A percentile compares a stretch with the other conserved stretches of the same genome.
Conservation (phyloP, 768 basidiomycete species). For the Boletus sp. region DNA sequence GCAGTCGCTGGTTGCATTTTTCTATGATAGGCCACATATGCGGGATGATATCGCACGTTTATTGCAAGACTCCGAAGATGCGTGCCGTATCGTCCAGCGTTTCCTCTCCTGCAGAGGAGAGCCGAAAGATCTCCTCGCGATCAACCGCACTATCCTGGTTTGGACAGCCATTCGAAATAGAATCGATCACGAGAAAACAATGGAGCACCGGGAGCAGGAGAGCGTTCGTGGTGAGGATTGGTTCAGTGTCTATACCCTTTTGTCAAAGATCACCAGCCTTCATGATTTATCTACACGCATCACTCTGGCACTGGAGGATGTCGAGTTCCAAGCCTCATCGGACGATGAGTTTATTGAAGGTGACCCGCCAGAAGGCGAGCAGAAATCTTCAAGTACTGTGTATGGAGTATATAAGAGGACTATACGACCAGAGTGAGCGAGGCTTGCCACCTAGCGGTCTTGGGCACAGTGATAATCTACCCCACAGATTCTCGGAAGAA, state of each 20-base stretch:
- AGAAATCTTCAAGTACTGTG: slow-evolving; percentile 23
- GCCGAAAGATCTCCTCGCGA: slow-evolving; percentile 59
- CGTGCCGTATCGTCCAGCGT: slow-evolving; percentile 72
- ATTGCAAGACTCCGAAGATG: slow-evolving; percentile 64
- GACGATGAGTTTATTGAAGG: slow-evolving; percentile 26
- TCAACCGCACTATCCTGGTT: slow-evolving; percentile 58
- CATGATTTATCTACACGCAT: slow-evolving; percentile 56
- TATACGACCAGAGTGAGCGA: slow-evolving; percentile 64
- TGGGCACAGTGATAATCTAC: not conserved
- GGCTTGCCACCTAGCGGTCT: not conserved
- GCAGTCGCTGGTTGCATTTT: slow-evolving; percentile 75
- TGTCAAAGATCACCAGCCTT: slow-evolving; percentile 53
- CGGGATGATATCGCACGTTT: slow-evolving; percentile 58
- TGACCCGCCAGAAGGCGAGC: slow-evolving; percentile 13
- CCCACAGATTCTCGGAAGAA: slow-evolving; percentile 57
- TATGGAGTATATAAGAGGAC: slow-evolving; percentile 44
- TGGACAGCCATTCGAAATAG: slow-evolving; percentile 56
- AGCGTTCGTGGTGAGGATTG: slow-evolving; percentile 42
- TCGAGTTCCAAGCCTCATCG: slow-evolving; percentile 20
- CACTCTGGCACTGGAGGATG: slow-evolving; percentile 41
- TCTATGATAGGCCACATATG: slow-evolving; percentile 59
- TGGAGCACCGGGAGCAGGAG: slow-evolving; percentile 41
- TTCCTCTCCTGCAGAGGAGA: slow-evolving; percentile 71
- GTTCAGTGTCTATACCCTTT: slow-evolving; percentile 52
- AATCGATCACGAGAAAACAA: slow-evolving; percentile 53